Evolutionary conservation across 768 basidiomycete species (phyloP), one percentile per base, ranked within the genome.

Genomic region (Symmetrospora coprosmae): DNA sequence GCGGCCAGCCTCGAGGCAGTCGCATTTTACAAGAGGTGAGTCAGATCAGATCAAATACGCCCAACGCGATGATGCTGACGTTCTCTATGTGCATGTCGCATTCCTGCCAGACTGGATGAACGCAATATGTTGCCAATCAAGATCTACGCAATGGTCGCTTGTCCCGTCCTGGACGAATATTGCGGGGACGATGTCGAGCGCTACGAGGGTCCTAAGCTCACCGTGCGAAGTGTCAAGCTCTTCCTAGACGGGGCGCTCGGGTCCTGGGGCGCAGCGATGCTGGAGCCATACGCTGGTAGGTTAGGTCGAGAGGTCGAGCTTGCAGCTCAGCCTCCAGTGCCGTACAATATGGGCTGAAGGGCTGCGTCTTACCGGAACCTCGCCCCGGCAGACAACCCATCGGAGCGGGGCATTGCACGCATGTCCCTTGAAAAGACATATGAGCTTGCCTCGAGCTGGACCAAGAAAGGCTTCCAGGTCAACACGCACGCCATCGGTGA

Each of bases 221-320:
- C 76, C 35, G 77, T 84, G 8, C 79, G 83, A 13, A 81, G 81
- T 55, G 75, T 88, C 61, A 89, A 88, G 67, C 74, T 89, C 2
- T 81, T 82, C 67, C 75, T 80, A 0, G 91, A 96, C 68, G 90
- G 90, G 39, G 91, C 91, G 0, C 78, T 97, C 3, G 88, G 92
- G 0, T 87, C 85, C 1, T 87, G 86, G 78, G 91, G 92, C 6
- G 90, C 92, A 0, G 90, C 92, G 0, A 76, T 97, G 58, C 73
- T 86, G 4, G 78, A 83, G 48, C 86, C 88, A 17, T 97, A 94
- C 70, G 78, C 81, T 0, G 74, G 61, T 58, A 28, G 47, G 23
- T 2, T 13, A 23, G 68, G 83, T 83, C 74, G 73, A 77, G 53
- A 82, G 83, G 64, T 73, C 73, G 47, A 41, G 70, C 63, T 13